These are phyloP conservation scores for Neonectria faginata DNA, from an alignment of 2,329 filamentous ascomycete species.

Conservation along the genomic window DNA sequence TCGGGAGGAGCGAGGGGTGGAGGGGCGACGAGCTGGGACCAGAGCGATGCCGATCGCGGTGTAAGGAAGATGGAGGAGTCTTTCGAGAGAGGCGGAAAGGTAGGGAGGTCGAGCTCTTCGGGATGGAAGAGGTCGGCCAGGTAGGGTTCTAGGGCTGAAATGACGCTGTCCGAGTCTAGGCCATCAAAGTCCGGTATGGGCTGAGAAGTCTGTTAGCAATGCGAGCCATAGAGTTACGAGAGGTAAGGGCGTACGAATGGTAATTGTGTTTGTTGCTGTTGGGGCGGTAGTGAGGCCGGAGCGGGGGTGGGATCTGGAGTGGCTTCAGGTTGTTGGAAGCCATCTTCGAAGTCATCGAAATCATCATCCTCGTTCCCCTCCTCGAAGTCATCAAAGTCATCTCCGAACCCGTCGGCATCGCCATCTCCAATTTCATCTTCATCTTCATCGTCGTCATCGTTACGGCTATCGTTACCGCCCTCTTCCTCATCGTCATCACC, in stretches of 20 bases:
- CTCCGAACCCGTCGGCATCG: conserved; percentile 63
- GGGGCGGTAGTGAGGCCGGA: conserved; percentile 48
- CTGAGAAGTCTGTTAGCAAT: conserved; percentile 54
- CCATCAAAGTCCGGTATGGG: conserved; percentile 76
- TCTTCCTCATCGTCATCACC: conserved; percentile 43
- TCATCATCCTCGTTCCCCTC: conserved; percentile 67
- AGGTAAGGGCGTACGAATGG: conserved; percentile 57
- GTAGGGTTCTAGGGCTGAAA: conserved; percentile 72
- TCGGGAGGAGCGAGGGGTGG: conserved; percentile 95
- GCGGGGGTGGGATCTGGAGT: conserved; percentile 41
- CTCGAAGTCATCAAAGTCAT: conserved; percentile 73
- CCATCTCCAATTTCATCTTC: conserved; percentile 49
- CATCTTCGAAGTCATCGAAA: conserved; percentile 80
- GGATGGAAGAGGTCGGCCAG: conserved; percentile 74
- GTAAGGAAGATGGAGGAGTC: conserved; percentile 81
- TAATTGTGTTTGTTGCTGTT: conserved; percentile 55
- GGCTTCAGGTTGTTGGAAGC: conserved; percentile 70
- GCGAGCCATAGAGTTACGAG: background rate
- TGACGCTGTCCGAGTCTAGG: conserved; percentile 70
- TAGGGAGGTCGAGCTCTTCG: conserved; percentile 63
- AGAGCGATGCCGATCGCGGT: conserved; percentile 87
- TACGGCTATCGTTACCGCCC: conserved; percentile 1
- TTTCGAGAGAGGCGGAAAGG: conserved; percentile 63
- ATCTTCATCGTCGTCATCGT: conserved; percentile 44
- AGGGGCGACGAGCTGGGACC: conserved; percentile 95